Evolutionary conservation across 2,329 filamentous ascomycete genomes (phyloP), one percentile per base, ranked within the genome.

Genomic region (Clarireedia sp.): DNA sequence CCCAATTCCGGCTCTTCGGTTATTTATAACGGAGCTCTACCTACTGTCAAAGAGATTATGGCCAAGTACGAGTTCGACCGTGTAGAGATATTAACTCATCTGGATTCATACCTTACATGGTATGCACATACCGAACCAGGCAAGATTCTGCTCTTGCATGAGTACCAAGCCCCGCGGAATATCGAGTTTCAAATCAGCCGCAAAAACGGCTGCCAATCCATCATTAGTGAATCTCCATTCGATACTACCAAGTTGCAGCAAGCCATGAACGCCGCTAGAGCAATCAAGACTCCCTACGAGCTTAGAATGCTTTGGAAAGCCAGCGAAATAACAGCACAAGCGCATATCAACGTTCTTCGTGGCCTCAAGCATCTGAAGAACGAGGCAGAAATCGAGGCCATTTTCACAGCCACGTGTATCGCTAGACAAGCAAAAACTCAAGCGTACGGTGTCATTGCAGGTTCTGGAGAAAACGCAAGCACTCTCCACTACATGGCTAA

Each of bases 361-460:
- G 76, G 77, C 2, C 76, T 94, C 21, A 75, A 77, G 21, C 68
- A 69, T 1, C 81, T 91, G 59, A 76, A 71, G 17, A 95, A 88
- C 63, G 92, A 99, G 74, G 82, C 87, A 37, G 83, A 96, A 63
- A 79, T 96, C 24, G 87, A 96, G 67, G 90, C 87, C 44, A 74
- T 85, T 10, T 95, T 95, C 67, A 74, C 85, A 23, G 78, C 82
- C 36, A 80, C 81, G 21, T 96, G 90, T 68, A 83, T 88, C 49
- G 78, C 85, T 7, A 76, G 79, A 51, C 87, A 87, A 59, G 86
- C 89, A 3, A 87, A 86, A 60, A 75, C 82, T 50, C 89, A 95
- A 73, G 85, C 92, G 0, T 99, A 99, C 68, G 82, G 85, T 47
- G 81, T 90, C n/a, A 96, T 99, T 63, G 89, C 89, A 46, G 92